Evolutionary conservation across 495 filamentous ascomycete genomes (phyloP), one percentile per base, ranked within the genome.

Genomic region (Glarea lozoyensis): DNA sequence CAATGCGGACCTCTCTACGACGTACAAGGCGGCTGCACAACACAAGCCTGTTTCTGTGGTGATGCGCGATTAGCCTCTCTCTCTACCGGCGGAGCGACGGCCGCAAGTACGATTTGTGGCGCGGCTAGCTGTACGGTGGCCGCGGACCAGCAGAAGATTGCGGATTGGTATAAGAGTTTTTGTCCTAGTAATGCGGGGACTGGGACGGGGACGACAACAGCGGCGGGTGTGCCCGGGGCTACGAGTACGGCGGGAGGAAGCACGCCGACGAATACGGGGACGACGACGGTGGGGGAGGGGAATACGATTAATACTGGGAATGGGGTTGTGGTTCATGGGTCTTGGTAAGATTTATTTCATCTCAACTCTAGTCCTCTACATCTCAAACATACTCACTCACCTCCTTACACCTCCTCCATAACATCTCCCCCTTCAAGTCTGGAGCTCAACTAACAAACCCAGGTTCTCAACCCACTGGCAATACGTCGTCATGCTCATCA

Each of bases 401-500:
- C 25, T 29, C 25, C 25, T 7, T 29, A n/a, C 7, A 29, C 25
- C n/a, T 29, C 7, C 7, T 29, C 25, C 25, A 29, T 7, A n/a
- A 35, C 16, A 1, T 5, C 10, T 35, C 16, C 16, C 33, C 13
- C 9, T 36, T n/a, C n/a, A n/a, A n/a, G n/a, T 9, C 33, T 36
- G 33, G 16, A 46, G 18, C 22, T 4, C 17, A 13, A 12, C 17
- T 6, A 19, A 18, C 15, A 29, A 16, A 24, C 6, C 2, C 48
- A 76, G 72, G 73, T 43, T 75, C 22, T 60, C 60, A 2, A 61
- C 43, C 2, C 73, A 76, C 53, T 70, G 63, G 52, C 61, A 69
- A 60, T 76, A 70, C 69, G 67, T 76, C n/a, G 64, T 75, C 40
- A 71, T 75, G 57, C 59, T 75, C 22, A 63, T 75, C 37, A 56